A percentile compares a stretch with the other conserved stretches of the same genome.
Conservation (phyloP, 768 basidiomycete species). For the Trametes cubensis region DNA sequence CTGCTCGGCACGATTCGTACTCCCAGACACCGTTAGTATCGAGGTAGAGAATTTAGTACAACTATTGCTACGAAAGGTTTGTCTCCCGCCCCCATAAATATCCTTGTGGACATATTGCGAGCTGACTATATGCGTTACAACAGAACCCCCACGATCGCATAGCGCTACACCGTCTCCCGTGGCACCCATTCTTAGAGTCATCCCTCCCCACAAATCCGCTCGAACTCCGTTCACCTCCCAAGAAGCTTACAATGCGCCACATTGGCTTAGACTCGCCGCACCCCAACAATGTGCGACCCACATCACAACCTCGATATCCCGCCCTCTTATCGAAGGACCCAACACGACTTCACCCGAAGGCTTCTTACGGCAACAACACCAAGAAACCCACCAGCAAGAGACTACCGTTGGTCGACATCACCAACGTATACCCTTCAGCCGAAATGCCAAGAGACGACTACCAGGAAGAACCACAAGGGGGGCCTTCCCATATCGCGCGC, state of each 20-base stretch:
- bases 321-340: slow-evolving; percentile 12
- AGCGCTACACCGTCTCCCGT: slow-evolving; percentile 29
- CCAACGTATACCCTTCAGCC: slow-evolving; percentile 7
- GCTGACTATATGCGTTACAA: background rate
- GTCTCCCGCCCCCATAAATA: too few relatives aligned
- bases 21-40: slow-evolving; percentile 33
- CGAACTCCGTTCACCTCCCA: too few relatives aligned
- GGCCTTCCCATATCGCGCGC: background rate
- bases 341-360: background rate
- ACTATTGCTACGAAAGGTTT: slow-evolving; percentile 30
- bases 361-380: background rate
- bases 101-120: too few relatives aligned
- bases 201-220: slow-evolving; percentile 25
- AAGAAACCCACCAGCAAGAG: background rate
- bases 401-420: slow-evolving; percentile 16
- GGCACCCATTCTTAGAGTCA: slow-evolving; percentile 39
- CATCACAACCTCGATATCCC: slow-evolving; percentile 8
- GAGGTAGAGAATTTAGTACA: slow-evolving; percentile 27
- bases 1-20: slow-evolving; percentile 26
- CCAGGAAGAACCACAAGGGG: background rate
- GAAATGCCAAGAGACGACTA: too few relatives aligned
- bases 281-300: background rate
- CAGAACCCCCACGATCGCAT: slow-evolving; percentile 34
- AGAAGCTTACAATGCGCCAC: background rate
- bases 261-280: background rate